Evolutionary conservation across 1,139 yeast species (phyloP).

Genomic region (Yamadazyma atmosphaerica): DNA sequence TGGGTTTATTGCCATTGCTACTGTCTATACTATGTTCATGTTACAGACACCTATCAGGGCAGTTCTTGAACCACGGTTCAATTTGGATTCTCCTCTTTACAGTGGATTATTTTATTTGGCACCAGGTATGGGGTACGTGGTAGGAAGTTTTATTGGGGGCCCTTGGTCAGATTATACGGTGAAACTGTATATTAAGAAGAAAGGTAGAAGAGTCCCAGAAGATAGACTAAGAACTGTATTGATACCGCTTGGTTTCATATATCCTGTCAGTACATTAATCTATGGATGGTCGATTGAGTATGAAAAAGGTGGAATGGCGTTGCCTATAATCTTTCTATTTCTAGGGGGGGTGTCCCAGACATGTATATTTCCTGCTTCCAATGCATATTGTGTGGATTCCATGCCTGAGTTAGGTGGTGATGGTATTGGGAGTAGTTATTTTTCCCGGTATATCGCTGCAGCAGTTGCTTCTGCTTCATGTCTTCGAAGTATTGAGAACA

Average conservation of each 20-base stretch:
- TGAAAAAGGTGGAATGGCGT: slow-evolving; percentile 52
- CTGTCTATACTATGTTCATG: slow-evolving; percentile 50
- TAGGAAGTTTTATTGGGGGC: slow-evolving; percentile 53
- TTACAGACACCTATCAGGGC: slow-evolving; percentile 54
- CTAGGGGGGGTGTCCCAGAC: slow-evolving; percentile 51
- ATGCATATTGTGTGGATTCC: slow-evolving; percentile 57
- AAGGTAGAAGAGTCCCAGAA: slow-evolving; percentile 51
- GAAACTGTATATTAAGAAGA: slow-evolving; percentile 37
- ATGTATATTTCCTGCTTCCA: slow-evolving; percentile 48
- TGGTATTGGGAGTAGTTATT: slow-evolving; percentile 53
- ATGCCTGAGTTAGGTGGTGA: slow-evolving; percentile 54
- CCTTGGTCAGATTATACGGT: slow-evolving; percentile 48
- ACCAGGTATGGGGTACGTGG: slow-evolving; percentile 51
- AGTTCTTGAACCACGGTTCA: slow-evolving; percentile 54
- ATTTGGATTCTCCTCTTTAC: slow-evolving; percentile 43
- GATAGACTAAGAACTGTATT: slow-evolving; percentile 46
- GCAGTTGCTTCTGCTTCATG: slow-evolving; percentile 52
- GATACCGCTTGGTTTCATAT: slow-evolving; percentile 36
- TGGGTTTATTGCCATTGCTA: slow-evolving; percentile 39
- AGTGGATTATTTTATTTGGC: slow-evolving; percentile 54
- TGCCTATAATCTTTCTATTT: slow-evolving; percentile 51
- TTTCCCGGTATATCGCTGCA: slow-evolving; percentile 48
- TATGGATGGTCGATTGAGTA: slow-evolving; percentile 55
- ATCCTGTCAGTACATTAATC: slow-evolving; percentile 42
- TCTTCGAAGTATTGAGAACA: slow-evolving; percentile 39